Evolutionary conservation across 805 yeast species (phyloP).

Genomic region (Danielia oregonensis): DNA sequence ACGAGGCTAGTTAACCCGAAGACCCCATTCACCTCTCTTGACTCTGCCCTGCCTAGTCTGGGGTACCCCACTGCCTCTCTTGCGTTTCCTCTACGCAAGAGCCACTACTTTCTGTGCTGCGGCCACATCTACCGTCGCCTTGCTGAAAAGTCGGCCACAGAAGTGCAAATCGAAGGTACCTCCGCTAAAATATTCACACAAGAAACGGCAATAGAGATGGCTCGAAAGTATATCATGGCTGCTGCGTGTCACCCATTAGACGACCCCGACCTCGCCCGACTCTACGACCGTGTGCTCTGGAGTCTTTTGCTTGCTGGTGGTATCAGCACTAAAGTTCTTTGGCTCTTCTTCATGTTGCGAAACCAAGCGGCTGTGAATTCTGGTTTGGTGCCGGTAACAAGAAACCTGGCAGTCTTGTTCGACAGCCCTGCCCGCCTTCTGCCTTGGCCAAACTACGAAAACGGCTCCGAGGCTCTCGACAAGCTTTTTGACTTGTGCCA

Average conservation of each 20-base stretch:
- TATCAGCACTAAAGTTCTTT: constrained; percentile 3
- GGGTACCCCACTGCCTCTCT: no score
- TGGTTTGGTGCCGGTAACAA: constrained; percentile 1
- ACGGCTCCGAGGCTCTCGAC: constrained; percentile 4
- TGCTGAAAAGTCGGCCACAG: constrained; percentile 3
- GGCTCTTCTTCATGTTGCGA: constrained; percentile 9
- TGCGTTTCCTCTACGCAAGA: background rate
- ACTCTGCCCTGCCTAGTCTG: no score
- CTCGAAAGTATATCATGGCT: constrained; percentile 11
- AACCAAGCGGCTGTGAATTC: background rate
- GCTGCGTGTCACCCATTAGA: constrained; percentile 13
- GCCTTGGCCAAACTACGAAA: constrained; percentile 5
- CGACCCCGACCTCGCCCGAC: constrained; percentile 7
- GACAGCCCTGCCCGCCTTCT: background rate
- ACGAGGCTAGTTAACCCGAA: no score
- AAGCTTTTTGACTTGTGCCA: constrained; percentile 4
- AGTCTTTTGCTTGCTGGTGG: constrained; percentile 13
- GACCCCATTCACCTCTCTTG: no score
- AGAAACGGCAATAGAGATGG: constrained; percentile 6
- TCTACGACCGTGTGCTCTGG: constrained; percentile 16
- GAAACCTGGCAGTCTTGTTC: no score
- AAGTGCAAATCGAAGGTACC: background rate
- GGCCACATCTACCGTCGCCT: constrained; percentile 8
- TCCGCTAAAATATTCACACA: constrained; percentile 4
- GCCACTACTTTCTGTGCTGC: constrained; percentile 3